Conservation (phyloP, 352 stramenopile species). For the Phytophthora syringae region DNA sequence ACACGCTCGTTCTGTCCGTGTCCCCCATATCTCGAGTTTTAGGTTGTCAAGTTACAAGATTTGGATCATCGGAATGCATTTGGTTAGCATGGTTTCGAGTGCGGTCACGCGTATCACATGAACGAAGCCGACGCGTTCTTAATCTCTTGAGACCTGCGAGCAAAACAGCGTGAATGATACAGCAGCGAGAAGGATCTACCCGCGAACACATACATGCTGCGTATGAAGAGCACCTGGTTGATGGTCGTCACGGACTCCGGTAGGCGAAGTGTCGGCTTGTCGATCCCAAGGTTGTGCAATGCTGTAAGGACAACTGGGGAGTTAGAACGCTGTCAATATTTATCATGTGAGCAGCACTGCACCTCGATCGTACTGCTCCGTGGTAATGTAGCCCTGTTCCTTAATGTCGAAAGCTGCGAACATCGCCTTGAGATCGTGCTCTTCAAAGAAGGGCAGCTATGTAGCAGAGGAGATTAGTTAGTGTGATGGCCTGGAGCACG, state of each 20-base stretch:
- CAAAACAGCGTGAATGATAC: neutral
- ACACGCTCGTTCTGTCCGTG: constrained; percentile 65
- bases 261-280: constrained; percentile 65
- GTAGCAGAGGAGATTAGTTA: neutral
- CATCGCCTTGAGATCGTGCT: constrained; percentile 76
- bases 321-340: no score
- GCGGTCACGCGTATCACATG: constrained; percentile 45
- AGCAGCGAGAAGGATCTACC: neutral
- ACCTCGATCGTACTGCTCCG: constrained; percentile 78
- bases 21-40: constrained; percentile 62
- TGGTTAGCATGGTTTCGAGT: neutral
- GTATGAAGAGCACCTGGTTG: constrained; percentile 66
- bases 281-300: constrained; percentile 65
- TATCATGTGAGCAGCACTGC: neutral
- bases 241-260: constrained; percentile 68
- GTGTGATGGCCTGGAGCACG: neutral
- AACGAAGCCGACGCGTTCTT: constrained; percentile 72
- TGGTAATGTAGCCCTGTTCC: constrained; percentile 67
- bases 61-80: neutral
- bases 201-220: constrained; percentile 59
- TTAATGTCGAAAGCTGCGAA: constrained; percentile 80
- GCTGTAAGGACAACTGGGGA: constrained; percentile 44
- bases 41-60: neutral
- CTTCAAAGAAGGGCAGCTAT: constrained; percentile 75
- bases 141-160: constrained; percentile 64